These are phyloP conservation scores for Pleurotus eryngii DNA, from an alignment of 768 basidiomycete species.

Conservation along the genomic window DNA sequence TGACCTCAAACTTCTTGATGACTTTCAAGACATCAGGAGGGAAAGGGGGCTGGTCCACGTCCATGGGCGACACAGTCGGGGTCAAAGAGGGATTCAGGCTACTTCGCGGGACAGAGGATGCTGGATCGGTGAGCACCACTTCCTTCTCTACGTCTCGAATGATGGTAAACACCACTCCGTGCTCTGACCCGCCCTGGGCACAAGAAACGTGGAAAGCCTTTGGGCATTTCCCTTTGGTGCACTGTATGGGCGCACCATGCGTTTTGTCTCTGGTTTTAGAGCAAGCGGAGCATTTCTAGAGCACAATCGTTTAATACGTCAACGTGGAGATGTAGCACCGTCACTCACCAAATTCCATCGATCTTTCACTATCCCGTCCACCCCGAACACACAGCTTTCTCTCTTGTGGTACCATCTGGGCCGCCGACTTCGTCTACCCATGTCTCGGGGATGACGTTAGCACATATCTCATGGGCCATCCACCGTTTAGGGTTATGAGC, in stretches of 20 bases:
- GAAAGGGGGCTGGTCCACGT: background rate
- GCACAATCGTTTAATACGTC: background rate
- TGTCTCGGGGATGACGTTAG: slow-evolving; percentile 82
- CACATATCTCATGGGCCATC: slow-evolving; percentile 82
- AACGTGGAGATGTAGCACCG: too few species aligned
- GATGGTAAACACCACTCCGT: slow-evolving; percentile 57
- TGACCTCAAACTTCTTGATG: slow-evolving; percentile 71
- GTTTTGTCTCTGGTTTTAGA: slow-evolving; percentile 59
- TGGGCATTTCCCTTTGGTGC: slow-evolving; percentile 90
- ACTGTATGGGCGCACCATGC: slow-evolving; percentile 86
- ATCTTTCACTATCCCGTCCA: slow-evolving; percentile 84
- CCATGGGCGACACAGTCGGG: background rate
- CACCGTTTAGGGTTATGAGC: slow-evolving; percentile 47
- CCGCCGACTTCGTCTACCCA: slow-evolving; percentile 79
- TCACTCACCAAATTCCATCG: slow-evolving; percentile 84
- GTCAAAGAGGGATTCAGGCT: slow-evolving; percentile 1
- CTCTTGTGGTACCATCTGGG: slow-evolving; percentile 21
- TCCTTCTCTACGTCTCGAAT: slow-evolving; percentile 78
- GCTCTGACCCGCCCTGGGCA: slow-evolving; percentile 55
- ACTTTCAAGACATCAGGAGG: slow-evolving; percentile 49
- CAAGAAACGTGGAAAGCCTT: slow-evolving; percentile 94
- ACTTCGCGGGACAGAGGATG: slow-evolving; percentile 11
- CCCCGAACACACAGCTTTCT: slow-evolving; percentile 75
- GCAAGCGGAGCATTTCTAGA: slow-evolving; percentile 88
- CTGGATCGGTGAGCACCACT: slow-evolving; percentile 58